Evolutionary conservation across 371 early-diverging fungal genomes (phyloP).

Genomic region (Rhizopus arrhizus): DNA sequence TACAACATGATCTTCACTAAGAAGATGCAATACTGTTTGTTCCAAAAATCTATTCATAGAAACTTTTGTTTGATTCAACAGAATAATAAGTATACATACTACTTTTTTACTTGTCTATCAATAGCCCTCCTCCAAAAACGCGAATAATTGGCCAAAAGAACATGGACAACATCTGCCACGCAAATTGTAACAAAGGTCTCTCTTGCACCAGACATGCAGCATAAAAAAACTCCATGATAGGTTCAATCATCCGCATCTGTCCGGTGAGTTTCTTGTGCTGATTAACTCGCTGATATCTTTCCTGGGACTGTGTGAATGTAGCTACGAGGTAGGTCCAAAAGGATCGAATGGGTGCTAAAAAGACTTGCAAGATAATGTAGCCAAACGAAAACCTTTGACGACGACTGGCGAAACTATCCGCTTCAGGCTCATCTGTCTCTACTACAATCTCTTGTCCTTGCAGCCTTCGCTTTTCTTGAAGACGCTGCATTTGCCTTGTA

Average conservation of each 20-base stretch:
- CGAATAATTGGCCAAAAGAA: constrained; percentile 52
- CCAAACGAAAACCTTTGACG: constrained; percentile 43
- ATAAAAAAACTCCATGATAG: constrained; percentile 38
- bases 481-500: constrained; percentile 43
- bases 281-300: constrained; percentile 44
- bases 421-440: constrained; percentile 11
- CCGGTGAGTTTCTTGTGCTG: constrained; percentile 44
- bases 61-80: neutral
- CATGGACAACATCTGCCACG: constrained; percentile 52
- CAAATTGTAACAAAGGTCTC: constrained; percentile 43
- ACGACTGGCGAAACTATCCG: neutral
- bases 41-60: constrained; percentile 47
- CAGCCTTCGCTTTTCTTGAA: constrained; percentile 39
- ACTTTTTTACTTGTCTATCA: constrained; percentile 47
- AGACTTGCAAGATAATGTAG: constrained; percentile 49
- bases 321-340: constrained; percentile 42
- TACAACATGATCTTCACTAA: constrained; percentile 60
- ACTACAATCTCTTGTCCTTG: constrained; percentile 27
- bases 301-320: constrained; percentile 46
- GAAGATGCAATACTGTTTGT: constrained; percentile 56
- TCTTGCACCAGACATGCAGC: constrained; percentile 42
- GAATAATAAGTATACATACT: neutral
- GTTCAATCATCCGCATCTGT: constrained; percentile 41
- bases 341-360: constrained; percentile 38
- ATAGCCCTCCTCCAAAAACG: constrained; percentile 45